Evolutionary conservation across 768 basidiomycete genomes (phyloP).

Genomic region (Hygrophoropsis aurantiaca): DNA sequence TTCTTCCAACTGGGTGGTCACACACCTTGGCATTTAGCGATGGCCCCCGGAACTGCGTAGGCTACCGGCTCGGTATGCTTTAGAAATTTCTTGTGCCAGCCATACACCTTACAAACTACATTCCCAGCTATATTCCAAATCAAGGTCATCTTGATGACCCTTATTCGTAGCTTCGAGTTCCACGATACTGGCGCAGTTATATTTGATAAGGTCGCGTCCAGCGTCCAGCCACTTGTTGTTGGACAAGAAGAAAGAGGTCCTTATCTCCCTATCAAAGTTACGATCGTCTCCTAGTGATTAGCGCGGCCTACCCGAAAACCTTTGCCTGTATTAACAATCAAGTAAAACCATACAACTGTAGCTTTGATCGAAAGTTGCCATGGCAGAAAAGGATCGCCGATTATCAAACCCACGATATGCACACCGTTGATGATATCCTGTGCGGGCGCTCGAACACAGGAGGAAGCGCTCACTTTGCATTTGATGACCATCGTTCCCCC

Average conservation of each 20-base stretch:
- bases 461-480: too few relatives aligned
- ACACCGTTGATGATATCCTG: too few relatives aligned
- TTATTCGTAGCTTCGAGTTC: constrained; percentile 38
- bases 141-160: constrained; percentile 38
- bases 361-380: too few relatives aligned
- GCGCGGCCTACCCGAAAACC: too few relatives aligned
- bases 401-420: too few relatives aligned
- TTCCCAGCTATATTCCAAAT: constrained; percentile 34
- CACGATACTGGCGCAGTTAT: constrained; percentile 32
- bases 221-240: constrained; percentile 34
- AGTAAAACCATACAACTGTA: too few relatives aligned
- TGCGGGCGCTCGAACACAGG: too few relatives aligned
- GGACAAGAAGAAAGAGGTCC: constrained; percentile 20
- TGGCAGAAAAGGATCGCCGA: too few relatives aligned
- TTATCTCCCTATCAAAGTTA: too few relatives aligned
- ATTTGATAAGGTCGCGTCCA: constrained; percentile 31
- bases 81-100: neutral
- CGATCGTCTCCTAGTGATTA: too few relatives aligned
- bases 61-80: constrained; percentile 34
- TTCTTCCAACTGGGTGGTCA: constrained; percentile 37
- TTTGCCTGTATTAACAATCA: too few relatives aligned
- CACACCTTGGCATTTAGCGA: constrained; percentile 40
- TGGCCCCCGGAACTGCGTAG: constrained; percentile 43
- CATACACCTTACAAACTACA: neutral
- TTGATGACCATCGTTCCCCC: too few relatives aligned